Evolutionary conservation across 495 filamentous ascomycete species (phyloP), one percentile per base, ranked within the genome.

Genomic region (Penicillium turbatum): DNA sequence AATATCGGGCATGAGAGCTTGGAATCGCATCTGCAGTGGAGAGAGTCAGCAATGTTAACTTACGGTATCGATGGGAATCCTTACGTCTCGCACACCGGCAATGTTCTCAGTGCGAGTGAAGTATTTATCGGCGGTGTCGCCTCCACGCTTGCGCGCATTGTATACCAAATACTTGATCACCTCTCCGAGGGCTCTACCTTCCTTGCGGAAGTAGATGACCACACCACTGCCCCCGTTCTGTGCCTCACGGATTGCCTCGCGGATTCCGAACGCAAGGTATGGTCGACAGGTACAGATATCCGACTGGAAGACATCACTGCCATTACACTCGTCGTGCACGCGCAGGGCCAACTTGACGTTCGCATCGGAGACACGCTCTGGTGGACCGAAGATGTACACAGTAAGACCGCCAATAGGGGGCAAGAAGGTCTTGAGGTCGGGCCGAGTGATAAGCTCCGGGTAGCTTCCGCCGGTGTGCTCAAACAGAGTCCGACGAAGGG

Each of bases 181-280:
- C 72, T 98, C 93, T n/a, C 93, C 93, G 10, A 97, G 73, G 27
- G 93, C 92, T 53, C 92, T 82, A 9, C 93, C 93, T 72, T 98
- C 93, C 71, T 98, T 98, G 50, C 93, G 88, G 84, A 98, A 98
- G 71, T 98, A 98, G 68, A 98, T 96, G 26, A 97, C 93, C 31
- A 98, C 92, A 42, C 93, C 93, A 61, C 86, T 91, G 36, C 93
- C 93, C 42, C 93, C 93, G 45, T 86, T 88, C 75, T 97, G 93
- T 11, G 93, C 93, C 72, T 97, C 90, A 60, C 91, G 92, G 54
- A 98, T 92, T 6, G 93, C 93, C 71, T 98, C 93, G 60, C 92
- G 89, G 51, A 98, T 91, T 30, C 93, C 93, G 65, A 93, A 98
- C 58, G 95, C 93, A 51, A 98, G 83, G 64, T 98, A 98, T 30